Evolutionary conservation across 257 asterid genomes (phyloP).

Genomic region (Solanum sparsipilum): DNA sequence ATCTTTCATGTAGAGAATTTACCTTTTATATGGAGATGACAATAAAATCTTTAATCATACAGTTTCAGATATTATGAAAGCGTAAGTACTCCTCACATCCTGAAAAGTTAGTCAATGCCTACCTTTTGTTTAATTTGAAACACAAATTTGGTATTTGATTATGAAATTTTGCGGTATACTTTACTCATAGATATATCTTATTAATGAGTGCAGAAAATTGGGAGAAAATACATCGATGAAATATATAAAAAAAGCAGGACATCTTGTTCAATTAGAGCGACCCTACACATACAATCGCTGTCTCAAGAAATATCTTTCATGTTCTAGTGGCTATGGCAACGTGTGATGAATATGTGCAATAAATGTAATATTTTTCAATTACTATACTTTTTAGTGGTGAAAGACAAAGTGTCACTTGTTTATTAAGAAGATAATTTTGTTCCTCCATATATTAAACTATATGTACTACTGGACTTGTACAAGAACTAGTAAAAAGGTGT

Average conservation of each 20-base stretch:
- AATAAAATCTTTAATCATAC: neutral
- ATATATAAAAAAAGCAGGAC: neutral
- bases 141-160: neutral
- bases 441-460: too few species aligned
- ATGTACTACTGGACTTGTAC: too few species aligned
- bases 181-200: neutral
- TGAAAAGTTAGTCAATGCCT: neutral
- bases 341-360: too few species aligned
- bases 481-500: too few species aligned
- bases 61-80: neutral
- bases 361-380: too few species aligned
- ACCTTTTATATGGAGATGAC: neutral
- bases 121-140: too few species aligned
- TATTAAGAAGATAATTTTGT: too few species aligned
- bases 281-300: neutral
- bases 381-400: too few species aligned
- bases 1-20: neutral
- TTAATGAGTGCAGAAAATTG: neutral
- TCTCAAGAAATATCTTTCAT: neutral
- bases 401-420: too few species aligned
- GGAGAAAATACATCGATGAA: neutral
- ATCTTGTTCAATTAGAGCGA: neutral
- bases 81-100: neutral
- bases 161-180: neutral
- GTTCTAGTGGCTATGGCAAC: too few species aligned